Evolutionary conservation across 176 grass and related monocot species (phyloP).

Genomic region (Typha latifolia): DNA sequence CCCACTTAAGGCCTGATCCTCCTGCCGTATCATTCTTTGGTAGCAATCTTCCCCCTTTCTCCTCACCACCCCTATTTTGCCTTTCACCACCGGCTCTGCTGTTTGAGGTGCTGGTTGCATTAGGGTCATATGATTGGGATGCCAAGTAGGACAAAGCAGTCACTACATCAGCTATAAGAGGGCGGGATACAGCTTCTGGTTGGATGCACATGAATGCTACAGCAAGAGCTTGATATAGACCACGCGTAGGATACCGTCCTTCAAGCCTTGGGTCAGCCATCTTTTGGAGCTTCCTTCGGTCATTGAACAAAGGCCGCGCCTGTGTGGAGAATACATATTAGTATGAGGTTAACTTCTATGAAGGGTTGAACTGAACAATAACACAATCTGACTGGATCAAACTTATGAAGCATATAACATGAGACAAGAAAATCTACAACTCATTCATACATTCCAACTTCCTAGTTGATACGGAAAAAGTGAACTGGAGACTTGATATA

Average conservation of each 20-base stretch:
- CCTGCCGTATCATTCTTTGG: constrained; percentile 19
- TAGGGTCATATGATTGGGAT: constrained; percentile 46
- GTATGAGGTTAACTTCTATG: neutral
- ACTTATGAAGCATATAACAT: no score
- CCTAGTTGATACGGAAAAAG: no score
- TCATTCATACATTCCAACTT: no score
- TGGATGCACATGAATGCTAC: constrained; percentile 97
- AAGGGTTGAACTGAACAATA: no score
- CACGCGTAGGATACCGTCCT: constrained; percentile 59
- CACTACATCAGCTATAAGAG: constrained; percentile 65
- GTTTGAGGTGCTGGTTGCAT: constrained; percentile 10
- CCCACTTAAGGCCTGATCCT: constrained; percentile 26
- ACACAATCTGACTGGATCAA: no score
- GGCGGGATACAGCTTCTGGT: constrained; percentile 57
- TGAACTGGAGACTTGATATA: no score
- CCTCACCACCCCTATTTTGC: constrained; percentile 17
- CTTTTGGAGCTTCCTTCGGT: constrained; percentile 58
- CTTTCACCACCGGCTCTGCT: constrained; percentile 24
- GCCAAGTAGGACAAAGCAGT: constrained; percentile 76
- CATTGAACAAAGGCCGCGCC: constrained; percentile 76
- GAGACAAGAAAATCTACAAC: no score
- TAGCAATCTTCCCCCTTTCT: constrained; percentile 17
- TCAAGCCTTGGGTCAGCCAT: constrained; percentile 69
- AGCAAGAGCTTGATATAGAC: constrained; percentile 62
- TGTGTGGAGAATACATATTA: constrained; percentile 11